Conservation (phyloP, 768 basidiomycete species). For the Nevesoporus exiguus region DNA sequence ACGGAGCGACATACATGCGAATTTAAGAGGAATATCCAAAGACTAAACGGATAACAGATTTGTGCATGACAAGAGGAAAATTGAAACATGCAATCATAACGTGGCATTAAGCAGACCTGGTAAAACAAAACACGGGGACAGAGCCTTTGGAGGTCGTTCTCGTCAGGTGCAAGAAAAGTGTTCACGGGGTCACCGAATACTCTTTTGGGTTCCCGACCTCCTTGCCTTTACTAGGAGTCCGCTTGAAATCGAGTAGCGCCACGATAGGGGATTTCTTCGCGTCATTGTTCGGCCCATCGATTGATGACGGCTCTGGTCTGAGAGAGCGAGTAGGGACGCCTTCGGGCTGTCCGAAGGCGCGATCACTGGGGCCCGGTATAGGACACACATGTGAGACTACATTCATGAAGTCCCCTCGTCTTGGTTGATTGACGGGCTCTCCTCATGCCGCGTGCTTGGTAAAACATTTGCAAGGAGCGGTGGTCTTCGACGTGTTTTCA, state of each 20-base stretch:
- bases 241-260: constrained; percentile 6
- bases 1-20: too few species aligned
- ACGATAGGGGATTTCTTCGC: constrained; percentile 3
- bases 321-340: constrained; percentile 3
- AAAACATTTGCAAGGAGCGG: neutral
- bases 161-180: too few species aligned
- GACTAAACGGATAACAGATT: too few species aligned
- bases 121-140: too few species aligned
- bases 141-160: too few species aligned
- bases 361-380: neutral
- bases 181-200: constrained; percentile 23
- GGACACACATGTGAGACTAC: neutral
- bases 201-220: neutral
- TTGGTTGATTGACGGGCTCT: neutral
- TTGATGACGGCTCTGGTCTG: constrained; percentile 6
- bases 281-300: constrained; percentile 1
- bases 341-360: constrained; percentile 6
- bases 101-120: too few species aligned
- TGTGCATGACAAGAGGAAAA: too few species aligned
- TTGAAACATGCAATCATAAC: too few species aligned
- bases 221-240: constrained; percentile 2
- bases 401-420: constrained; percentile 1
- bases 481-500: too few species aligned
- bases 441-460: constrained; percentile 2
- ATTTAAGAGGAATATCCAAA: too few species aligned